A percentile compares a stretch with the other conserved stretches of the same genome.
Evolutionary conservation across 1,139 yeast genomes (phyloP).

Genomic region (Eremothecium gossypii): DNA sequence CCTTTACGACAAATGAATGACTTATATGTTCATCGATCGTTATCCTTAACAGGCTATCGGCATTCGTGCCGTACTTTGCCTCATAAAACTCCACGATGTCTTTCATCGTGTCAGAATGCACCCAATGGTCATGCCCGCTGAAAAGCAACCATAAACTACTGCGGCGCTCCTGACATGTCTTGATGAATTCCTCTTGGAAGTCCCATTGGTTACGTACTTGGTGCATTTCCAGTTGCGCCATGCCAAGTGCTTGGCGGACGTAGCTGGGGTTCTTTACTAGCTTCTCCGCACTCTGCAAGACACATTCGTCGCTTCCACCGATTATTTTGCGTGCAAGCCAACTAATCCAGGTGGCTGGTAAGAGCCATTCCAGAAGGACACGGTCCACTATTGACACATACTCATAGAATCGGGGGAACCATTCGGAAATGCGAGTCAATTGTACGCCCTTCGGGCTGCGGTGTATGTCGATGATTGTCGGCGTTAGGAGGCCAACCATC

Average conservation of each 20-base stretch:
- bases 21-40: slow-evolving; percentile 11
- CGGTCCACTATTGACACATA: slow-evolving; percentile 12
- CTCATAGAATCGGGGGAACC: slow-evolving; percentile 11
- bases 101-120: slow-evolving; percentile 40
- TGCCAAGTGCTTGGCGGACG: slow-evolving; percentile 41
- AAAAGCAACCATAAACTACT: slow-evolving; percentile 44
- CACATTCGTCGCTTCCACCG: slow-evolving; percentile 15
- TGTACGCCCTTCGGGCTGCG: slow-evolving; percentile 42
- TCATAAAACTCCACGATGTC: slow-evolving; percentile 36
- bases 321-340: slow-evolving; percentile 10
- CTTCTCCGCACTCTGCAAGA: slow-evolving; percentile 38
- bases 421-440: slow-evolving; percentile 27
- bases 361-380: slow-evolving; percentile 12
- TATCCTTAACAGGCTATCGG: slow-evolving; percentile 7
- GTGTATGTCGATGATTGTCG: slow-evolving; percentile 50
- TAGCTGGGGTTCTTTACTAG: slow-evolving; percentile 37
- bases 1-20: slow-evolving; percentile 17
- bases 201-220: slow-evolving; percentile 32
- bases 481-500: slow-evolving; percentile 47
- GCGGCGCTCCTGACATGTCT: slow-evolving; percentile 35
- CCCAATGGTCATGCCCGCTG: slow-evolving; percentile 55
- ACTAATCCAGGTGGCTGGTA: slow-evolving; percentile 16
- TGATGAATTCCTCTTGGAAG: slow-evolving; percentile 34
- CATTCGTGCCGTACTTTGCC: slow-evolving; percentile 6
- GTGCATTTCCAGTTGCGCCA: slow-evolving; percentile 49